These are phyloP conservation scores for Annulohypoxylon truncatum DNA, from an alignment of 2,329 filamentous ascomycete genomes.

Conservation along the genomic window DNA sequence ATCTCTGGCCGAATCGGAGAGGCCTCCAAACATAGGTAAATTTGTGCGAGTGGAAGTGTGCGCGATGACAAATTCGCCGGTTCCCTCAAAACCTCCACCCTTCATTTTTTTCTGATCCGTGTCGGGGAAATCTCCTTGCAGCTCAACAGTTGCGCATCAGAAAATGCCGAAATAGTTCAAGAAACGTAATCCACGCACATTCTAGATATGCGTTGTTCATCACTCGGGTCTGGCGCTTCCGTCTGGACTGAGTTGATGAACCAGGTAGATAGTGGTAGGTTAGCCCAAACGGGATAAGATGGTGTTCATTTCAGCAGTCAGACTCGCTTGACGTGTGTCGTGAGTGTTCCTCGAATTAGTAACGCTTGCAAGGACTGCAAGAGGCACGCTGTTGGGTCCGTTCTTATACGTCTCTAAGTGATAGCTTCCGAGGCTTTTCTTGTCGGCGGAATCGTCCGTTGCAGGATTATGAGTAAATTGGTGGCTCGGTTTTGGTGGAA, in stretches of 20 bases:
- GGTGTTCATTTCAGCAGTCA: slow-evolving; percentile 5
- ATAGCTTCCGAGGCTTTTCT: slow-evolving; percentile 8
- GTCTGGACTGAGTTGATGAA: background rate
- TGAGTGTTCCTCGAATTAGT: background rate
- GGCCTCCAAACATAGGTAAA: background rate
- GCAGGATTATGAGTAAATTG: background rate
- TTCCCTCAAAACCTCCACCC: background rate
- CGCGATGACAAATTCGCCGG: background rate
- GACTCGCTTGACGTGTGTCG: background rate
- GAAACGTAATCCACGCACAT: background rate
- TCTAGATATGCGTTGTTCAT: background rate
- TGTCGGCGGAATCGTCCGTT: background rate
- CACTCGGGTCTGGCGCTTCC: background rate
- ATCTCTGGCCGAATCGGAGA: background rate
- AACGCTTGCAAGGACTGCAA: background rate
- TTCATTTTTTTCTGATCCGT: background rate
- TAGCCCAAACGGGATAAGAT: slow-evolving; percentile 7
- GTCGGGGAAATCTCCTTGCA: background rate
- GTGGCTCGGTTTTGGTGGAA: background rate
- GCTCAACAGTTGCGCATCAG: background rate
- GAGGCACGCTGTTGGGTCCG: slow-evolving; percentile 2
- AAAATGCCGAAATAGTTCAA: background rate
- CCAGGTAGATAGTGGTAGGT: background rate
- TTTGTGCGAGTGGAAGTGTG: background rate
- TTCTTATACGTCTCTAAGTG: background rate